A percentile compares a stretch with the other conserved stretches of the same genome.
Conservation (phyloP, 2,329 filamentous ascomycete species). For the Aspergillus tamarii region DNA sequence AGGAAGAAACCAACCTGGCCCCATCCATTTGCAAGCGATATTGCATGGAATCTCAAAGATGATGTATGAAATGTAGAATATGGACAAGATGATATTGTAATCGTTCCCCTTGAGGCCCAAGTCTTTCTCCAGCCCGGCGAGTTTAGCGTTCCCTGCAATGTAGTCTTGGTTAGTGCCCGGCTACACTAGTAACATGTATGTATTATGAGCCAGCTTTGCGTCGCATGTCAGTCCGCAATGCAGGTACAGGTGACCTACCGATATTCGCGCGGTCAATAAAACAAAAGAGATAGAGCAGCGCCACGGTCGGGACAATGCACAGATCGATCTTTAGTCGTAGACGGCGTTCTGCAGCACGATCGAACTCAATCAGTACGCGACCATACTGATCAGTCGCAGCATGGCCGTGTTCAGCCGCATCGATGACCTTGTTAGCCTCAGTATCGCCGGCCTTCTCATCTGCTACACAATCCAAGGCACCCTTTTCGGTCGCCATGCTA, state of each 20-base stretch:
- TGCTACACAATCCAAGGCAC: neutral
- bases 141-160: conserved; percentile 60
- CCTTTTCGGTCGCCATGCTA: conserved; percentile 11
- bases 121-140: conserved; percentile 67
- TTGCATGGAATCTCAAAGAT: conserved; percentile 72
- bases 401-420: conserved; percentile 48
- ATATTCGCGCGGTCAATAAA: conserved; percentile 75
- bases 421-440: conserved; percentile 14
- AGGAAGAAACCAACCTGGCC: conserved; percentile 73
- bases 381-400: conserved; percentile 57
- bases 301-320: conserved; percentile 66
- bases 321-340: conserved; percentile 68
- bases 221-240: neutral
- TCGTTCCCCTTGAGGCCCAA: conserved; percentile 65
- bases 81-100: conserved; percentile 68
- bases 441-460: conserved; percentile 27
- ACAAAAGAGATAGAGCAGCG: conserved; percentile 70
- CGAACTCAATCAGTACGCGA: conserved; percentile 55
- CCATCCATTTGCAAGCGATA: conserved; percentile 69
- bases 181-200: neutral
- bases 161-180: neutral
- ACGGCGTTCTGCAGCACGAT: conserved; percentile 59
- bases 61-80: conserved; percentile 75
- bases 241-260: conserved; percentile 45
- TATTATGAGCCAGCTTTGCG: neutral